Base-by-base conservation (phyloP, 768 basidiomycete genomes). In the Tubosaeta sp. region DNA sequence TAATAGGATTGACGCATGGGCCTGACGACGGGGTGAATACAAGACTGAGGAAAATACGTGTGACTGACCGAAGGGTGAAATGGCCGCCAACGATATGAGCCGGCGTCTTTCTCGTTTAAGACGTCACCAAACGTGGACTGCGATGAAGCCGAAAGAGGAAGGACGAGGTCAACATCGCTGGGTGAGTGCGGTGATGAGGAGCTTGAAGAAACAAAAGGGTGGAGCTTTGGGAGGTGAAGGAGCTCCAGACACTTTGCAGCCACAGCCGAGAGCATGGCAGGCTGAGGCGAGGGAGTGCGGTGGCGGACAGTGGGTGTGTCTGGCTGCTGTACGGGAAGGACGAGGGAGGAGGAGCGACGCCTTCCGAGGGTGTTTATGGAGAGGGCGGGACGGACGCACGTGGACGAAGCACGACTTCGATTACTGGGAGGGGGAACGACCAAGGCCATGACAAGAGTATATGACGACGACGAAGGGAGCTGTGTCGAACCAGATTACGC, bases 1-100 rank as follows among this genome's bases (percentile, higher is more conserved):
- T 31, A 87, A 81, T n/a, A 90, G 77, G 29, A 88, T 67, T 19
- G 87, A 83, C 29, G 83, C 73, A 51, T 84, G 77, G 5, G 83
- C 65, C 77, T 78, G 53, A 37, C 27, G 41, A 39, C 43, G 46
- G 34, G n/a, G 41, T 59, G 52, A 64, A 45, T 14, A 54, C 46
- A 39, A 43, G 39, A 53, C 13, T 27, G 41, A 46, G 31, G 32
- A 32, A 43, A 22, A 14, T 5, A n/a, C 22, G 25, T 7, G n/a
- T 31, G 26, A 68, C 74, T 54, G 56, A 76, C 74, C 48, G 72
- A 61, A 52, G 70, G 70, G 39, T 61, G 56, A 45, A 70, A 65
- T 41, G 67, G 62, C 49, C 66, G 61, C 51, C 61, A 61, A 59
- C 69, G 58, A 48, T 63, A 66, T 46, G 65, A 55, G 17, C 54